Conservation (phyloP, 1,139 yeast genomes). For the Torulaspora pretoriensis region DNA sequence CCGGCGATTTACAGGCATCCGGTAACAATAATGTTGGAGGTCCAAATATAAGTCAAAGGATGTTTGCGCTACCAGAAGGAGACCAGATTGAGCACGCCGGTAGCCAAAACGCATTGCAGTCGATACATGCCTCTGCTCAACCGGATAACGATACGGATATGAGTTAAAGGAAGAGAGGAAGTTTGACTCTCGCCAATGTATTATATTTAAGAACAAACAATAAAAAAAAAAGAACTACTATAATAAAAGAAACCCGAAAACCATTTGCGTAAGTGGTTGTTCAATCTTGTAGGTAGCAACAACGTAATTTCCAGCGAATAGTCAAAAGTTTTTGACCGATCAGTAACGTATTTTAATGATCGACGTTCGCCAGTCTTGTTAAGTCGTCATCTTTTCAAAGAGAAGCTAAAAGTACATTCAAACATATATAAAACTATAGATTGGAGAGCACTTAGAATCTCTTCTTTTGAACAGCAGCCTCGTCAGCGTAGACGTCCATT, state of each 20-base stretch:
- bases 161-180: conserved; percentile 15
- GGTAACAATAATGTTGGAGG: conserved; percentile 6
- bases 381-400: no score
- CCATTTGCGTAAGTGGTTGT: conserved; percentile 26
- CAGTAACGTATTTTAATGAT: background rate
- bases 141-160: conserved; percentile 32
- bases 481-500: conserved; percentile 88
- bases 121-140: conserved; percentile 18
- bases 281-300: background rate
- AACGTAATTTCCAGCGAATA: background rate
- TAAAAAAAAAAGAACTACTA: conserved; percentile 16
- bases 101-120: conserved; percentile 37
- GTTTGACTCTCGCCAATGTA: conserved; percentile 1
- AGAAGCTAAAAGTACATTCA: conserved; percentile 4
- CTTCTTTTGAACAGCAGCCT: conserved; percentile 72
- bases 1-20: conserved; percentile 1
- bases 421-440: conserved; percentile 3
- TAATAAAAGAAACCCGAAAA: conserved; percentile 8
- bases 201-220: conserved; percentile 14
- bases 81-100: conserved; percentile 63
- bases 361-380: background rate
- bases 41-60: conserved; percentile 44
- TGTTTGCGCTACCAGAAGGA: conserved; percentile 75
- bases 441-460: conserved; percentile 44
- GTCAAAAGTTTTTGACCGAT: conserved; percentile 11